Evolutionary conservation across 176 grass and related monocot genomes (phyloP), one percentile per base, ranked within the genome.

Genomic region (Alopecurus myosuroides): DNA sequence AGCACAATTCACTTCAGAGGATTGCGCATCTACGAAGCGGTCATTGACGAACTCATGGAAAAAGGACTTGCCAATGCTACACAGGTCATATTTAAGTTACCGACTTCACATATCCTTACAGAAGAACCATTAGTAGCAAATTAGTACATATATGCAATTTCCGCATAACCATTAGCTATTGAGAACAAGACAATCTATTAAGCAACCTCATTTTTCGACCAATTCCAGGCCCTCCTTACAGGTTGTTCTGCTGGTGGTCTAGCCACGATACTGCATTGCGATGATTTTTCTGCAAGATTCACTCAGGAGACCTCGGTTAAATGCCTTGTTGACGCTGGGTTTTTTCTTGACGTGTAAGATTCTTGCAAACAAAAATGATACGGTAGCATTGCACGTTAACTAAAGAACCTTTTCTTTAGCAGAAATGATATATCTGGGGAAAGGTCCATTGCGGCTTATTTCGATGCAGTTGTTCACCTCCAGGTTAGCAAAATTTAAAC

Each of bases 271-370:
- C 81, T 97, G 39, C 92, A 97, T 65, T 97, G 95, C 63, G 85
- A 94, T 84, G 85, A 97, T 82, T 97, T 94, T 56, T 31, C 44
- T 75, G 63, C 55, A 63, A 26, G 70, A 50, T 81, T 97, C 20
- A 64, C 84, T 56, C 70, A 79, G 8, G 39, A 79, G 11, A 48
- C 88, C 36, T 83, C 35, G 70, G 88, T 88, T 67, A 94, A 97
- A 89, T 97, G 92, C 78, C 82, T 97, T 82, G 44, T 82, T 81
- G 95, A 94, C 81, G 95, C 86, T 85, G 95, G 90, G 0, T 97
- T 97, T 84, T 94, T 97, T 85, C 69, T 97, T 74, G 78, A 92
- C 48, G 36, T 28, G 92, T 94, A 90, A 85, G 86, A 72, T 51
- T 66, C 74, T 35, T 23, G 28, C 40, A 40, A 41, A n/a, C 41